Base-by-base conservation (phyloP, 73 alveolate genomes). In the Paramecium sexaurelia region DNA sequence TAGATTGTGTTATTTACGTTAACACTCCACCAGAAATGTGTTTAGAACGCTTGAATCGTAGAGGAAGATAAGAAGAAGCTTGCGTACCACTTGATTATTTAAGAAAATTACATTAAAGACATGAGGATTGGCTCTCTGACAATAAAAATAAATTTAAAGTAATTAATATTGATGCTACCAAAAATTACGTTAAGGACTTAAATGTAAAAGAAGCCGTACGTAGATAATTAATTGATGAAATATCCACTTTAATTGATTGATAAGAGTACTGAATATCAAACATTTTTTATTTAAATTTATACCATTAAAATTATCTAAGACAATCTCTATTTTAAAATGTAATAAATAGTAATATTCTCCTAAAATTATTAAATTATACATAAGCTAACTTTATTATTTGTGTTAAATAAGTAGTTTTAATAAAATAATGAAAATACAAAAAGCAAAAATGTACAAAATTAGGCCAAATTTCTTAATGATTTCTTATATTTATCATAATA, bases 41-140 rank as follows among this genome's bases (percentile, higher is more conserved):
- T 78, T 78, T 78, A 26, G 71, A 43, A 45, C 45, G 90, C 6
- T 22, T 78, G 15, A 37, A 37, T 17, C 45, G 68, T n/a, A 78
- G 90, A 45, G 90, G 90, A 0, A 78, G 90, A 78, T 43, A 37
- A 78, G 90, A 78, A 78, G 90, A 78, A 78, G 71, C 68, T 7
- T 29, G 47, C 7, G 71, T 78, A 0, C 68, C 75, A 0, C 15
- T 78, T 2, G 90, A 78, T 29, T 78, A 78, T 43, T 45, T 78
- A 15, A 19, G 26, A n/a, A 43, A 78, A 20, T 45, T 78, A 39
- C 45, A 78, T 6, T 19, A 43, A 78, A 19, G 71, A 24, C 90
- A 78, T 78, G 71, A 78, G 17, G 68, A 78, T 29, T 78, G 90
- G 90, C 19, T 78, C 1, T 51, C 33, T 51, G 67, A 51, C 17